Evolutionary conservation across 169 alveolate species (phyloP).

Genomic region (Plasmodium ovale): DNA sequence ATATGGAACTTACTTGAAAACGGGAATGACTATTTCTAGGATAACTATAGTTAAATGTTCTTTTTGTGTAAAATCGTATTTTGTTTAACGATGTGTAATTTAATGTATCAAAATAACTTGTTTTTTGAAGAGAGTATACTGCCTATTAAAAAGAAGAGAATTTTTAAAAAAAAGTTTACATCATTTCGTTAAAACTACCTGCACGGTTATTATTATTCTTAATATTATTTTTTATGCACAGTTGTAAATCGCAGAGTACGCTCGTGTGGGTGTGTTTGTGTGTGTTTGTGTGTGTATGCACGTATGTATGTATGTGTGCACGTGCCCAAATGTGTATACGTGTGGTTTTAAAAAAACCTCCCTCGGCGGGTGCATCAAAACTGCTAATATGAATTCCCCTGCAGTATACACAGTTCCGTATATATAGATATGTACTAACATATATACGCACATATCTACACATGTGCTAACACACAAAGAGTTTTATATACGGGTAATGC

Average conservation of each 20-base stretch:
- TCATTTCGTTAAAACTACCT: neutral
- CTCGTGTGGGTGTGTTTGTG: too few relatives aligned
- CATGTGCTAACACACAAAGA: too few relatives aligned
- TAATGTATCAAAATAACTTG: slow-evolving; percentile 63
- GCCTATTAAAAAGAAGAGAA: slow-evolving; percentile 32
- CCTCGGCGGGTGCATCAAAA: too few relatives aligned
- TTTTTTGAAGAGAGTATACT: slow-evolving; percentile 68
- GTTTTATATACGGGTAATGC: too few relatives aligned
- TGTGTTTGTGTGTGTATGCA: neutral
- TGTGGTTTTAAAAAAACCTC: too few relatives aligned
- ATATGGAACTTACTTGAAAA: slow-evolving; percentile 55
- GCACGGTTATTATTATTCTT: neutral
- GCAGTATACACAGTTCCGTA: too few relatives aligned
- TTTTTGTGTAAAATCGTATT: slow-evolving; percentile 71
- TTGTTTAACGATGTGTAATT: slow-evolving; percentile 69
- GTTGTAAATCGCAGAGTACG: too few relatives aligned
- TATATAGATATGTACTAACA: neutral
- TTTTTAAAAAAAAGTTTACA: slow-evolving; percentile 1
- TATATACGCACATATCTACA: neutral
- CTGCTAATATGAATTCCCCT: too few relatives aligned
- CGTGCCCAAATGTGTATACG: neutral
- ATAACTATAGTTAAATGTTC: slow-evolving; percentile 66
- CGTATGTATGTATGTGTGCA: neutral
- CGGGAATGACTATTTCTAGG: slow-evolving; percentile 70
- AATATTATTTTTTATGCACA: too few relatives aligned